These are phyloP conservation scores for Odontarrhena argentea DNA, from an alignment of 345 rosid genomes.

Conservation along the genomic window DNA sequence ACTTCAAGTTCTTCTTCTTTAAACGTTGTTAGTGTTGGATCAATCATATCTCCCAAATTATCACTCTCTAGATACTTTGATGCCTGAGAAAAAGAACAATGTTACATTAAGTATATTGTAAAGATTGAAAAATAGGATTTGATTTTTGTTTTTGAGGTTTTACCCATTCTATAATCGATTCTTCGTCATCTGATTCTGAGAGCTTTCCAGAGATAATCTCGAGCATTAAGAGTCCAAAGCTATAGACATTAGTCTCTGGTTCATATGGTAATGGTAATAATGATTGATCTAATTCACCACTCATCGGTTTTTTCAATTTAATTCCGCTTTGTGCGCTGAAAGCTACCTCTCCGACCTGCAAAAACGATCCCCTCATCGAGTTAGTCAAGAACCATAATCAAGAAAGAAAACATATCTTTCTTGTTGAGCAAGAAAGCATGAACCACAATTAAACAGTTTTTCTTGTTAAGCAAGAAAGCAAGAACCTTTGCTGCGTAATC, in stretches of 20 bases:
- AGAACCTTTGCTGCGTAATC: slow-evolving; percentile 94
- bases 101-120: slow-evolving; percentile 3
- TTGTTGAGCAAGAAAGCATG: slow-evolving; percentile 8
- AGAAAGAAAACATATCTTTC: background rate
- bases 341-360: slow-evolving; percentile 62
- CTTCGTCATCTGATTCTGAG: slow-evolving; percentile 64
- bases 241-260: slow-evolving; percentile 63
- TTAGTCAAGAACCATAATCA: too few species aligned
- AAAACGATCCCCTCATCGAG: background rate
- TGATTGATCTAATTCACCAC: slow-evolving; percentile 52
- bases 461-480: slow-evolving; percentile 22
- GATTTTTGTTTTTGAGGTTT: background rate
- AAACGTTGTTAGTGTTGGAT: slow-evolving; percentile 65
- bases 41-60: slow-evolving; percentile 56
- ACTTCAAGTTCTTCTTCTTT: slow-evolving; percentile 67
- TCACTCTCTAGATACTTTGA: slow-evolving; percentile 55
- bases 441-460: background rate
- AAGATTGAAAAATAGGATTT: background rate
- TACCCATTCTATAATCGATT: slow-evolving; percentile 77
- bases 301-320: slow-evolving; percentile 43
- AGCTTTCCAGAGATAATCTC: slow-evolving; percentile 90
- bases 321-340: slow-evolving; percentile 40
- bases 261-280: slow-evolving; percentile 52
- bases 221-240: slow-evolving; percentile 76
- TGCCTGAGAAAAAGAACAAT: slow-evolving; percentile 52